Conservation (phyloP, 192 early-diverging fungal species). For the Chytriomyces confervae region DNA sequence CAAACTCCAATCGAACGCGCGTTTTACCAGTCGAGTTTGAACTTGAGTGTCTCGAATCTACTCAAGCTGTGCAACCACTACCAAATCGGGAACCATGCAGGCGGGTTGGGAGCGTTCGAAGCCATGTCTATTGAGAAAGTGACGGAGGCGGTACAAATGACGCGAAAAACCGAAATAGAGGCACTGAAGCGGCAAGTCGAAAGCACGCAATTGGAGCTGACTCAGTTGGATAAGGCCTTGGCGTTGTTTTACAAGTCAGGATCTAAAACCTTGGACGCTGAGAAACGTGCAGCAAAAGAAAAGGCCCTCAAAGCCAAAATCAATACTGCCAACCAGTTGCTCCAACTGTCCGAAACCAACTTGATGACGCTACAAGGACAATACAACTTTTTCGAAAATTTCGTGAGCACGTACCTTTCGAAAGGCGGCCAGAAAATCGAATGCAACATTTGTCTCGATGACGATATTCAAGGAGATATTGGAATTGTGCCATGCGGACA, state of each 20-base stretch:
- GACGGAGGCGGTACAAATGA: slow-evolving; percentile 9
- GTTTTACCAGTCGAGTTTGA: slow-evolving; percentile 15
- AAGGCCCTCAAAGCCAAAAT: too few species aligned
- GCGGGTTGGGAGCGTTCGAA: neutral
- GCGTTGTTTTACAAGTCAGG: neutral
- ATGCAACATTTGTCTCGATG: slow-evolving; percentile 11
- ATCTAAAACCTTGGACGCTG: too few species aligned
- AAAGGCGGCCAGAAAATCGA: neutral
- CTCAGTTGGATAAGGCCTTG: neutral
- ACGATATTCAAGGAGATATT: neutral
- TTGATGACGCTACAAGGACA: slow-evolving; percentile 11
- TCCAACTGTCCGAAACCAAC: neutral
- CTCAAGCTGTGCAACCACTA: slow-evolving; percentile 31
- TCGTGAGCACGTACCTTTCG: neutral
- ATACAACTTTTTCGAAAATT: slow-evolving; percentile 17
- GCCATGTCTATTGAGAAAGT: slow-evolving; percentile 28
- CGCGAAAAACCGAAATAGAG: neutral
- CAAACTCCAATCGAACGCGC: slow-evolving; percentile 17
- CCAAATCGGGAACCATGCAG: slow-evolving; percentile 9
- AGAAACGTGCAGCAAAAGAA: too few species aligned
- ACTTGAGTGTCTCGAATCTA: neutral
- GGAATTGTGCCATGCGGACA: slow-evolving; percentile 14
- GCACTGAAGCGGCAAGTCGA: neutral
- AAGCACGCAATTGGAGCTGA: neutral
- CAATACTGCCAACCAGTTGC: neutral